Percentiles rank a stretch among this genome's conserved stretches.
Conservation (phyloP, 805 yeast genomes). For the Wickerhamomyces chambardii region DNA sequence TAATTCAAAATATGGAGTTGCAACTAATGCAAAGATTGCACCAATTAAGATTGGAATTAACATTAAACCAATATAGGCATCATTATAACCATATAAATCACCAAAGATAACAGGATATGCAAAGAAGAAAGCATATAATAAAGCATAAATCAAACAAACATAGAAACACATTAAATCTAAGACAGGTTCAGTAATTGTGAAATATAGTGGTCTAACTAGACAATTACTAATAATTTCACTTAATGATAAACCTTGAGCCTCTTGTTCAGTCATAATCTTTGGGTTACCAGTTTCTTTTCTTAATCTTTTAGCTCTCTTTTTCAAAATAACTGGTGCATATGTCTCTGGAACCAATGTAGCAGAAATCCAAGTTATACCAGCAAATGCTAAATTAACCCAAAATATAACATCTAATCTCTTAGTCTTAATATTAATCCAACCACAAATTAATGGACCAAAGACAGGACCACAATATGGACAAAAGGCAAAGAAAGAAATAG, state of each 20-base stretch:
- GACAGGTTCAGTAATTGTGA: constrained; percentile 76
- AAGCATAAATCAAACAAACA: constrained; percentile 84
- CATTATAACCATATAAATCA: constrained; percentile 68
- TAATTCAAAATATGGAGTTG: constrained; percentile 71
- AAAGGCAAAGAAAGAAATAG: constrained; percentile 85
- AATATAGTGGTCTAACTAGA: constrained; percentile 71
- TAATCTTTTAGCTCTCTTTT: constrained; percentile 51
- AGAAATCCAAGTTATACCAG: constrained; percentile 73
- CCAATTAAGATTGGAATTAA: constrained; percentile 87
- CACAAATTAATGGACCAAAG: constrained; percentile 80
- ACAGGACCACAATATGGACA: constrained; percentile 94
- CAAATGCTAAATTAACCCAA: constrained; percentile 92
- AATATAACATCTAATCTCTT: constrained; percentile 59
- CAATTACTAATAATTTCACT: constrained; percentile 65
- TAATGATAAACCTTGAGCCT: constrained; percentile 66
- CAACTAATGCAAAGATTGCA: constrained; percentile 59
- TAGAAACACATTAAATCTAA: constrained; percentile 76
- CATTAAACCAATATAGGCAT: constrained; percentile 79
- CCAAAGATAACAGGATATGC: constrained; percentile 89
- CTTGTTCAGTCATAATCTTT: constrained; percentile 88
- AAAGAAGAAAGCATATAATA: constrained; percentile 87
- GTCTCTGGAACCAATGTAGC: constrained; percentile 78
- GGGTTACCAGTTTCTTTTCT: constrained; percentile 77
- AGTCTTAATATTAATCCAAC: constrained; percentile 73
- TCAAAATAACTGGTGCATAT: constrained; percentile 73